Evolutionary conservation across 2,329 filamentous ascomycete genomes (phyloP), one percentile per base, ranked within the genome.

Genomic region (Penicillium olsonii): DNA sequence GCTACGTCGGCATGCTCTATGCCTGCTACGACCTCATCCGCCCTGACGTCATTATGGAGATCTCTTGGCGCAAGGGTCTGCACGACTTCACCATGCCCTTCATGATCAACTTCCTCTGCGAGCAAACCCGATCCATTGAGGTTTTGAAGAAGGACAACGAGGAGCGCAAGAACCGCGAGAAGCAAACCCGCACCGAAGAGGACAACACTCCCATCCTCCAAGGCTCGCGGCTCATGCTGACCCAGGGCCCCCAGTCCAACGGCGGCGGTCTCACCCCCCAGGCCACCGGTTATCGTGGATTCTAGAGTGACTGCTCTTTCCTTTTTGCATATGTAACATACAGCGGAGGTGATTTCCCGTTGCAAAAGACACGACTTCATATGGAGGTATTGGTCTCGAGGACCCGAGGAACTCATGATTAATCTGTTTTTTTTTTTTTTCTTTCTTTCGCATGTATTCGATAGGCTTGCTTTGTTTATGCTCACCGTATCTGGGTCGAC

Each of bases 1-100:
- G 94, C 82, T 99, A 96, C 70, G 94, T 96, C n/a, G 95, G 92
- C 68, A 99, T 99, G 92, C 83, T 99, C 41, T 99, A 99, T 69
- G 87, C 95, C 44, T 99, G 94, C 81, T 96, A 99, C 75, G 94
- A 97, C 52, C 87, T 99, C 54, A 92, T 99, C 62, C 90, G 90
- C 15, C 87, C 95, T 3, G 91, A 97, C 67, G 80, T 95, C 44
- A 87, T 99, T 51, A 84, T 99, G 72, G 94, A 99, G 77, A 83
- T 99, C 50, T 97, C 94, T 52, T 99, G 94, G 94, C 92, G 94
- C 63, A 82, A 96, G 69, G 90, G 91, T 52, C 87, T 99, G 33
- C 85, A 87, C 64, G 94, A 99, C 77, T 99, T 96, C 76, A 95
- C 92, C 40, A 99, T 99, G 95, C 94, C 94, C 15, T 99, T 95